phyloP scores from a whole-genome alignment of 768 basidiomycete genomes.

The Kwoniella mangroviensis region DNA sequence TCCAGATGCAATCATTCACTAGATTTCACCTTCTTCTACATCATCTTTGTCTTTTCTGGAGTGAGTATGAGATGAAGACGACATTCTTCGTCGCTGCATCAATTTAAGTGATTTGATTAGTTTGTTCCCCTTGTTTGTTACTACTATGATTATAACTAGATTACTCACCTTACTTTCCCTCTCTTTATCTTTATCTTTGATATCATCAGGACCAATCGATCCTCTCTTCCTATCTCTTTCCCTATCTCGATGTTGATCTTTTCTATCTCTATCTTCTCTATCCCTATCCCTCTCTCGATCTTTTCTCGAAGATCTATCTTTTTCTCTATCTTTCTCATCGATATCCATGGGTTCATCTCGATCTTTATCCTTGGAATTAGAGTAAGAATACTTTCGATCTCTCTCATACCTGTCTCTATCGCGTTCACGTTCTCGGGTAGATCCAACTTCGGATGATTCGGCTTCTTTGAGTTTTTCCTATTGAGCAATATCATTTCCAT shows the following conservation, averaged over 20 bases:
- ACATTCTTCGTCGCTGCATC: conserved; percentile 37
- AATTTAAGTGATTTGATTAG: not conserved
- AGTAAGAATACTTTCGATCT: conserved; percentile 12
- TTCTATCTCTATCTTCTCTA: conserved; percentile 53
- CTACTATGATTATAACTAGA: not conserved
- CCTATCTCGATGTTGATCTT: conserved; percentile 17
- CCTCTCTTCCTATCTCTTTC: conserved; percentile 25
- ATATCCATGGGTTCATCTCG: conserved; percentile 2
- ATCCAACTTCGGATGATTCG: conserved; percentile 39
- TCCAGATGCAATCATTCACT: not conserved
- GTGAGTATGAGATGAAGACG: conserved; percentile 1
- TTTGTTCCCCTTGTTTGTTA: not conserved
- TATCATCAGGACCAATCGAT: conserved; percentile 12
- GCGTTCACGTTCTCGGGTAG: conserved; percentile 36
- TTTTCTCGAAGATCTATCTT: conserved; percentile 39
- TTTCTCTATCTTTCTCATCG: conserved; percentile 51
- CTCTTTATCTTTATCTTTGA: conserved; percentile 22
- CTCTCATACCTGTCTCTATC: conserved; percentile 60
- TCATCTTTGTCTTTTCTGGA: conserved; percentile 32
- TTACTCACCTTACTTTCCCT: conserved; percentile 39
- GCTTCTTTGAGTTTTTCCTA: conserved; percentile 74
- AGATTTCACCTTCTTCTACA: conserved; percentile 52
- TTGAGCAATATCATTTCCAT: conserved; percentile 9
- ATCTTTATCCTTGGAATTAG: conserved; percentile 1
- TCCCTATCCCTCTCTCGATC: conserved; percentile 33